Conservation (phyloP, 2,329 filamentous ascomycete species). For the Pyrenophora teres region DNA sequence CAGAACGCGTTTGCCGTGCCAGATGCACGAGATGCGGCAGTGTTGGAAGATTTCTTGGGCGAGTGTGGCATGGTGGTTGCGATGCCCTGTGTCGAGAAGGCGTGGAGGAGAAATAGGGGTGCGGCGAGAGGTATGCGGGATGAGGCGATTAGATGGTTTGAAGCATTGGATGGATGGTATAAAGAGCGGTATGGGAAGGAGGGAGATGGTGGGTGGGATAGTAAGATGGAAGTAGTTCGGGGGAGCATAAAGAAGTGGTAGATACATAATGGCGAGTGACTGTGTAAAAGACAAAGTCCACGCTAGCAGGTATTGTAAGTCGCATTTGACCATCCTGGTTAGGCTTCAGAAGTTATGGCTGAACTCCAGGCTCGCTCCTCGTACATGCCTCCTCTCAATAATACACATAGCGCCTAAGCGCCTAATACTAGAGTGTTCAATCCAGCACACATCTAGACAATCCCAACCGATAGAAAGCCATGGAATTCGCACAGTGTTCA, state of each 20-base stretch:
- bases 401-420: too few relatives aligned
- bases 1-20: slow-evolving; percentile 5
- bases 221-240: slow-evolving; percentile 1
- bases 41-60: slow-evolving; percentile 5
- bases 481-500: too few relatives aligned
- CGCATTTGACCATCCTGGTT: too few relatives aligned
- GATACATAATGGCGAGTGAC: background rate
- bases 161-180: slow-evolving; percentile 8
- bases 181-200: background rate
- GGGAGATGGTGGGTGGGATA: background rate
- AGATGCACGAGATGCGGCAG: background rate
- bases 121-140: slow-evolving; percentile 1
- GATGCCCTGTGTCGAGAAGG: slow-evolving; percentile 7
- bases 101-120: slow-evolving; percentile 9
- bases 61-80: slow-evolving; percentile 7
- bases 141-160: slow-evolving; percentile 10
- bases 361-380: too few relatives aligned
- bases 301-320: too few relatives aligned
- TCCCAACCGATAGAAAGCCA: too few relatives aligned
- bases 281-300: too few relatives aligned
- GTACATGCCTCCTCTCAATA: too few relatives aligned
- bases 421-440: too few relatives aligned
- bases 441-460: too few relatives aligned
- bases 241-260: slow-evolving; percentile 12
- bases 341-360: too few relatives aligned